Percentiles rank a stretch among this genome's conserved stretches.
Conservation (phyloP, 2,329 filamentous ascomycete species). For the Epichloe amarillans region DNA sequence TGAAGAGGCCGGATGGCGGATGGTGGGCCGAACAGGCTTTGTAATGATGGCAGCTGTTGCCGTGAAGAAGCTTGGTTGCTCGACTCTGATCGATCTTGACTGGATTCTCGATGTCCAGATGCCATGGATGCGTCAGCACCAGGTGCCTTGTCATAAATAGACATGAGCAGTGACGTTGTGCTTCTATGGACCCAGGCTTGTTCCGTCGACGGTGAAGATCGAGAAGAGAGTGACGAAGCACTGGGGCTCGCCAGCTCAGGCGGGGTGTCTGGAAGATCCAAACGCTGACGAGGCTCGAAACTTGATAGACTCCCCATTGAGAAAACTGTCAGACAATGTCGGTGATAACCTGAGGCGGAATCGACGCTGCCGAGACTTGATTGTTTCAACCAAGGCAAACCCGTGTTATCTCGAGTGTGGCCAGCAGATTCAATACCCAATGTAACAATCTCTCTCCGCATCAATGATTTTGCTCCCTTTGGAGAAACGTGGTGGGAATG, state of each 20-base stretch:
- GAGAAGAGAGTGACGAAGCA: slow-evolving; percentile 33
- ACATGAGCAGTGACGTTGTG: slow-evolving; percentile 40
- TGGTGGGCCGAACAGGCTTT: slow-evolving; percentile 41
- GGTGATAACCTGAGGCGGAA: neutral
- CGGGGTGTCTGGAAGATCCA: slow-evolving; percentile 39
- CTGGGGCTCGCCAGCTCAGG: slow-evolving; percentile 40
- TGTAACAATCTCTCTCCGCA: neutral
- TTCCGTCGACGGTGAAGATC: slow-evolving; percentile 29
- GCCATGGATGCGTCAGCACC: slow-evolving; percentile 29
- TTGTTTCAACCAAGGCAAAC: neutral
- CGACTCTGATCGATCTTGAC: slow-evolving; percentile 22
- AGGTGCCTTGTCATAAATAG: slow-evolving; percentile 38
- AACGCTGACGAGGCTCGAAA: slow-evolving; percentile 36
- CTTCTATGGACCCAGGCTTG: slow-evolving; percentile 28
- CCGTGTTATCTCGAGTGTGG: neutral
- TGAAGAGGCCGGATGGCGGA: slow-evolving; percentile 28
- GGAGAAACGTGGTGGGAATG: neutral
- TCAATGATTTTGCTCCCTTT: neutral
- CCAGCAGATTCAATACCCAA: neutral
- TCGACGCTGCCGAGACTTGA: neutral
- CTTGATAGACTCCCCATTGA: slow-evolving; percentile 44
- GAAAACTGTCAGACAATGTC: slow-evolving; percentile 12
- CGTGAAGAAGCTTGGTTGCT: slow-evolving; percentile 18
- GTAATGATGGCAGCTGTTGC: slow-evolving; percentile 42
- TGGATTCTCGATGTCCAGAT: slow-evolving; percentile 23